Evolutionary conservation across 1,284 basidiomycete genomes (phyloP), one percentile per base, ranked within the genome.

Genomic region (Melampsora larici-populina): DNA sequence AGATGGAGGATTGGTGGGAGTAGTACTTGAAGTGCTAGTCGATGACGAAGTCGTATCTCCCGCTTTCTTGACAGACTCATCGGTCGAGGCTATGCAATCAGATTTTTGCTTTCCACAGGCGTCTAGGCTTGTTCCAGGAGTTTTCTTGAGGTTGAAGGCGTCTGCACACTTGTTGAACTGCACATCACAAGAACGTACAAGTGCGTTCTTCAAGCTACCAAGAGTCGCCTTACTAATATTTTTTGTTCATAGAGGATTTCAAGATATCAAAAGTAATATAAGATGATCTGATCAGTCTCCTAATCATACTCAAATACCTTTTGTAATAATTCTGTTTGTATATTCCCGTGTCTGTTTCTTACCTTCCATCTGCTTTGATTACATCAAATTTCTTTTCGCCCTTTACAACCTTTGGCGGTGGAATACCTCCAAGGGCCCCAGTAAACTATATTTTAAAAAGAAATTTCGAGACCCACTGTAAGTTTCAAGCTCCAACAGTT

Each of bases 81-180:
- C 51, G 4, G 51, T 55, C 17, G 51, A 55, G 24, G 17, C 24
- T 55, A 21, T 55, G 17, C 51, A 21, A 4, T 36, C 36, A 36
- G 36, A 4, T 36, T 36, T 36, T 36, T 36, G 36, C 36, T 36
- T 36, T 9, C 36, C 36, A 36, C 36, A 36, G 36, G 36, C 36
- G 9, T 36, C 36, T 36, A 36, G 9, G 36, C 36, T 36, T 36
- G 36, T 36, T 36, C 36, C 36, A 36, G 36, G 36, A 36, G 36
- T 36, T 36, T 36, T 36, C 36, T 36, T 36, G 9, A 36, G 36
- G 79, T 87, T 87, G 17, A 86, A 86, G 40, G 85, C 81, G 81
- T 87, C 84, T 48, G 87, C 86, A 79, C 87, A 89, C 79, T 84
- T 70, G 84, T 89, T 89, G 82, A 89, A 85, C 83, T 89, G 88